phyloP scores from a whole-genome alignment of 2,329 filamentous ascomycete genomes.

The Chrysoporthe deuterocubensis region DNA sequence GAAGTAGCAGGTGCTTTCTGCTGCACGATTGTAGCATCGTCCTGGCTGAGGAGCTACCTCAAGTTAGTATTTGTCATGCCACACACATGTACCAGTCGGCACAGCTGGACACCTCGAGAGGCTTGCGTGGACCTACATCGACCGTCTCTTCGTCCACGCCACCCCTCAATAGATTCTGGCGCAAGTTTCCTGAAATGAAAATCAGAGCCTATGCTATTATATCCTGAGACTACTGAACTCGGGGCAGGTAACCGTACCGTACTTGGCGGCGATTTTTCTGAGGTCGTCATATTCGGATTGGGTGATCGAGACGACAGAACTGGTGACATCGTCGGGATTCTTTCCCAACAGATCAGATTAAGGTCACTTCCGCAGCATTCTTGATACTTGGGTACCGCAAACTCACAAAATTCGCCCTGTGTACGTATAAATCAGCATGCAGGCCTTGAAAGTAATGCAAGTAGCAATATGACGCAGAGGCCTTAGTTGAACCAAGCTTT shows the following conservation, averaged over 20 bases:
- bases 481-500: background rate
- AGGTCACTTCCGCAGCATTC: constrained; percentile 15
- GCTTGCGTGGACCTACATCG: constrained; percentile 42
- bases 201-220: constrained; percentile 15
- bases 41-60: constrained; percentile 36
- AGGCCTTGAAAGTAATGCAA: background rate
- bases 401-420: constrained; percentile 55
- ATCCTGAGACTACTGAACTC: constrained; percentile 20
- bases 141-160: constrained; percentile 54
- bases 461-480: background rate
- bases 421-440: constrained; percentile 10
- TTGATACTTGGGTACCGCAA: constrained; percentile 17
- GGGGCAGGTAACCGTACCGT: constrained; percentile 48
- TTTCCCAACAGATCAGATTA: constrained; percentile 21
- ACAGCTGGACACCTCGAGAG: background rate
- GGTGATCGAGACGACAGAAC: constrained; percentile 56
- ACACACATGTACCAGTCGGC: background rate
- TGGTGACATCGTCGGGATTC: constrained; percentile 36
- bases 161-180: constrained; percentile 52
- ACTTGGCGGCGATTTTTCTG: constrained; percentile 55
- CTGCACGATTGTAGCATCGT: constrained; percentile 35
- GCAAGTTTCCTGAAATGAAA: constrained; percentile 44
- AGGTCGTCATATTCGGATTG: constrained; percentile 66
- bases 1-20: constrained; percentile 1
- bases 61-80: background rate